Conservation (phyloP, 352 stramenopile species). For the Globisporangium spinosum region DNA sequence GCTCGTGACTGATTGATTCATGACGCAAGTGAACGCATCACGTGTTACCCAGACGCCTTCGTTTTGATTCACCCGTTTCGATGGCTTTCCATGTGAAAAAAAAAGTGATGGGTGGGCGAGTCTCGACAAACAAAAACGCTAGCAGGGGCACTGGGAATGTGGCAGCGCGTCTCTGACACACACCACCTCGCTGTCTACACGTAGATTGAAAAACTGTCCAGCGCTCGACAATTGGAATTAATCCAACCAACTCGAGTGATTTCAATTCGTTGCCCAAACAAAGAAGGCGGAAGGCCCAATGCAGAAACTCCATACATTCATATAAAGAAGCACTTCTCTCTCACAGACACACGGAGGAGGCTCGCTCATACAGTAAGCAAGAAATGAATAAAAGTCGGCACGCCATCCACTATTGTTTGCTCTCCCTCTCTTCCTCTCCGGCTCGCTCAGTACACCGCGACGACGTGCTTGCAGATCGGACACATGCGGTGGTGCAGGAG, state of each 20-base stretch:
- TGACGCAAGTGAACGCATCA: background rate
- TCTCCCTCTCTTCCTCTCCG: background rate
- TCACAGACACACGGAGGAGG: background rate
- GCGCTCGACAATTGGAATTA: too few relatives aligned
- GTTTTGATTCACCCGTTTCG: background rate
- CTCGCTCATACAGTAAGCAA: background rate
- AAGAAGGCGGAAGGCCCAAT: too few relatives aligned
- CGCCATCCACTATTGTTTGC: background rate
- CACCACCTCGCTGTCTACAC: background rate
- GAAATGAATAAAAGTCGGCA: background rate
- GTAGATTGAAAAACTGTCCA: too few relatives aligned
- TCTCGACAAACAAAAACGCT: background rate
- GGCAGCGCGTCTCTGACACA: background rate
- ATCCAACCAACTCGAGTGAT: too few relatives aligned
- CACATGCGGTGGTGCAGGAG: constrained; percentile 82
- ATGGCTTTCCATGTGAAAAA: background rate
- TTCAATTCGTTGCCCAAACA: too few relatives aligned
- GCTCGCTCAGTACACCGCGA: constrained; percentile 57
- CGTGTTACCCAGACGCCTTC: background rate
- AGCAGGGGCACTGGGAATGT: background rate
- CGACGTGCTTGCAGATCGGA: constrained; percentile 84
- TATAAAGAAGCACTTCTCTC: background rate
- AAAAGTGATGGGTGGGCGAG: background rate
- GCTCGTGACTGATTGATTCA: too few relatives aligned
- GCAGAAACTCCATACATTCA: background rate